These are phyloP conservation scores for Penicillium sp. DNA, from an alignment of 2,329 filamentous ascomycete species.

Conservation along the genomic window DNA sequence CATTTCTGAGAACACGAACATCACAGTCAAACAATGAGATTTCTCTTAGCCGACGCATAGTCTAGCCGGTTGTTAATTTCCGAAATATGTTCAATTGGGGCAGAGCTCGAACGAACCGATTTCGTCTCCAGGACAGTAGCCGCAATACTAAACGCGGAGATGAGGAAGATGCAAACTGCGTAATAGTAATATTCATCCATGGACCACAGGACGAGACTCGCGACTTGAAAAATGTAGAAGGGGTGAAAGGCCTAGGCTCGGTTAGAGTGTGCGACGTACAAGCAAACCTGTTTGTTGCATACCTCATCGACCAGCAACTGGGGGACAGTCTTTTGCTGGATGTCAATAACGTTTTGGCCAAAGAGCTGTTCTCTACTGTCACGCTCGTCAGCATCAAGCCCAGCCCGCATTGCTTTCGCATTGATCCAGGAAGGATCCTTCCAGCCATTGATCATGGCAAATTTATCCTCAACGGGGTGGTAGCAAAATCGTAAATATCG, in stretches of 20 bases:
- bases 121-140: slow-evolving; percentile 88
- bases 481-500: slow-evolving; percentile 92
- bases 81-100: not conserved
- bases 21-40: slow-evolving; percentile 95
- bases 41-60: slow-evolving; percentile 84
- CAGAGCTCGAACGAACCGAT: slow-evolving; percentile 55
- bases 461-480: slow-evolving; percentile 85
- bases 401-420: slow-evolving; percentile 69
- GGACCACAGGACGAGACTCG: slow-evolving; percentile 91
- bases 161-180: slow-evolving; percentile 88
- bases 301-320: slow-evolving; percentile 89
- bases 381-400: slow-evolving; percentile 86
- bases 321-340: slow-evolving; percentile 79
- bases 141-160: slow-evolving; percentile 87
- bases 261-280: slow-evolving; percentile 14
- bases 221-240: slow-evolving; percentile 97
- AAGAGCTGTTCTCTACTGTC: slow-evolving; percentile 81
- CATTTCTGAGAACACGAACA: slow-evolving; percentile 85
- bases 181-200: slow-evolving; percentile 98
- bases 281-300: slow-evolving; percentile 19
- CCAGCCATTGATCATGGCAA: slow-evolving; percentile 83
- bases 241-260: slow-evolving; percentile 75
- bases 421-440: slow-evolving; percentile 89
- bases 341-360: slow-evolving; percentile 85
- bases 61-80: slow-evolving; percentile 47